Percentiles rank a stretch among this genome's conserved stretches.
These are phyloP conservation scores for Colletotrichum musae DNA, from an alignment of 2,329 filamentous ascomycete species.

Conservation along the genomic window DNA sequence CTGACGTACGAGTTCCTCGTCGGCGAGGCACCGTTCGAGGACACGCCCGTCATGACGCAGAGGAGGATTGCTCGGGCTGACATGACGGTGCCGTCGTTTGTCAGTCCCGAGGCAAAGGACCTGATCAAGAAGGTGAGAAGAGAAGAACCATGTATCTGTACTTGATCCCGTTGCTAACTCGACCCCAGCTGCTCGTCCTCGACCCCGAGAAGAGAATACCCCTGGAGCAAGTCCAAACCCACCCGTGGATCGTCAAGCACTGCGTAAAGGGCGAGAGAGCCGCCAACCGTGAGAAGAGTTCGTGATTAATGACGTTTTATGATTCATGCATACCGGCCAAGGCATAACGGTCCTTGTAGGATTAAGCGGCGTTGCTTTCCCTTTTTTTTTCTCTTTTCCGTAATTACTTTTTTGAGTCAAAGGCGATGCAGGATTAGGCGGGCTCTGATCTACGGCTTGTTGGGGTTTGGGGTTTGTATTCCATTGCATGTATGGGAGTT, in stretches of 20 bases:
- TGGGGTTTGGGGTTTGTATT: slow-evolving; percentile 36
- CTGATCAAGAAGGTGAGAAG: slow-evolving; percentile 86
- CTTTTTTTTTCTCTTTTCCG: slow-evolving; percentile 5
- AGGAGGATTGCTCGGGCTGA: slow-evolving; percentile 89
- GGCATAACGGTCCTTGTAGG: slow-evolving; percentile 42
- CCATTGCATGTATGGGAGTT: slow-evolving; percentile 48
- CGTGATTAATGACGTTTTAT: slow-evolving; percentile 43
- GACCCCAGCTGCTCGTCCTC: slow-evolving; percentile 83
- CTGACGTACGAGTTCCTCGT: slow-evolving; percentile 97
- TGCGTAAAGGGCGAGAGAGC: slow-evolving; percentile 78
- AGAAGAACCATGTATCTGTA: neutral
- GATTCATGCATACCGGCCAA: slow-evolving; percentile 43
- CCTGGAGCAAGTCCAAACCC: slow-evolving; percentile 87
- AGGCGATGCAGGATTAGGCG: slow-evolving; percentile 32
- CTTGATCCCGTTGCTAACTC: slow-evolving; percentile 36
- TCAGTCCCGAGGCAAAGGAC: slow-evolving; percentile 91
- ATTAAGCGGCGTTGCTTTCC: slow-evolving; percentile 42
- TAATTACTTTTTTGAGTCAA: neutral
- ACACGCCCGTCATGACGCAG: slow-evolving; percentile 95
- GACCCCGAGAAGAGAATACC: slow-evolving; percentile 95
- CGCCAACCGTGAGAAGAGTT: slow-evolving; percentile 64
- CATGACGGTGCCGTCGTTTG: slow-evolving; percentile 92
- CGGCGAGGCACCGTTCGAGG: slow-evolving; percentile 96
- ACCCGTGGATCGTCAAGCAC: slow-evolving; percentile 98
- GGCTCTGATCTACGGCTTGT: slow-evolving; percentile 41